phyloP scores from a whole-genome alignment of 2,329 filamentous ascomycete species.

The Cladosporium sp. region DNA sequence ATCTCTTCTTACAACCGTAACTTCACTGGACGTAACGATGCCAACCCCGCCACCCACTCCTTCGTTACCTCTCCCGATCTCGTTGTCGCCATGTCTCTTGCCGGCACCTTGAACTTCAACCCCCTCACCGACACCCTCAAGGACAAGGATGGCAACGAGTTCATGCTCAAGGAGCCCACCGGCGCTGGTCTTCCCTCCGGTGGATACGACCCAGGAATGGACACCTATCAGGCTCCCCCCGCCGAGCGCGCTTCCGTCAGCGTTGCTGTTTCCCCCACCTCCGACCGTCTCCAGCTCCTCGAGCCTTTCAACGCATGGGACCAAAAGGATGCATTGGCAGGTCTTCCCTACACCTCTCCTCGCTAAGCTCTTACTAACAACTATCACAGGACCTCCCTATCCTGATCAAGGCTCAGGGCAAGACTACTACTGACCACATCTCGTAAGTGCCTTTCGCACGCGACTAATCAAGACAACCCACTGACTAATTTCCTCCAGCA shows the following conservation, averaged over 20 bases:
- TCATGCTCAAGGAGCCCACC: constrained; percentile 76
- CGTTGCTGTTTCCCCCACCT: constrained; percentile 83
- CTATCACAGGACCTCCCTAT: constrained; percentile 67
- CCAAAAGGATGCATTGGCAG: constrained; percentile 67
- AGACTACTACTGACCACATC: constrained; percentile 65
- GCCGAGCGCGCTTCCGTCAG: constrained; percentile 68
- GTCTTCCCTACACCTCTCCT: no score
- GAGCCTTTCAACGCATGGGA: constrained; percentile 85
- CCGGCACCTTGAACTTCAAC: constrained; percentile 88
- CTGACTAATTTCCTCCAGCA: constrained; percentile 11
- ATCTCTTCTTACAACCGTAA: constrained; percentile 99
- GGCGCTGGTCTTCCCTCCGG: constrained; percentile 76
- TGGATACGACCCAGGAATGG: constrained; percentile 86
- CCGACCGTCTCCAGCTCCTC: constrained; percentile 92
- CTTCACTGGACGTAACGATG: constrained; percentile 95
- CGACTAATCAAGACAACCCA: neutral
- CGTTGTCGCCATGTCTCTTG: constrained; percentile 81
- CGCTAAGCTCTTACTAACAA: neutral
- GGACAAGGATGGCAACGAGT: constrained; percentile 95
- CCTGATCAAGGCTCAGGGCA: constrained; percentile 93
- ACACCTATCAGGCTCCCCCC: constrained; percentile 96
- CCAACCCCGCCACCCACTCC: constrained; percentile 90
- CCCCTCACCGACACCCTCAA: constrained; percentile 88
- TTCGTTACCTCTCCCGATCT: constrained; percentile 91
- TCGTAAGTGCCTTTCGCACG: neutral